Base-by-base conservation (phyloP, 2,329 filamentous ascomycete genomes). In the Monosporascus sp. region DNA sequence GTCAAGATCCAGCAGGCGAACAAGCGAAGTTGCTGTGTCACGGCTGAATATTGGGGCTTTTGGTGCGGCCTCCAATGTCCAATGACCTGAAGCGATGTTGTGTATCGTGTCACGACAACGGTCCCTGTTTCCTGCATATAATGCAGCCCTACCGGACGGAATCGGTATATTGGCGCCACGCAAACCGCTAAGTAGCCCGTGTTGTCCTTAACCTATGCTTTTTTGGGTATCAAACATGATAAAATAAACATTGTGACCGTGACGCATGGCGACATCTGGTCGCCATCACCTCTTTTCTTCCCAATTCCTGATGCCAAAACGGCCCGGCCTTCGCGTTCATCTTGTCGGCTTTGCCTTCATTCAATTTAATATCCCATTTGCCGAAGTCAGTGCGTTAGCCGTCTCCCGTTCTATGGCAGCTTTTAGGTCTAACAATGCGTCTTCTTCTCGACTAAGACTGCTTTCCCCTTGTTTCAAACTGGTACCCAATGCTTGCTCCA, bases 371-470 rank as follows among this genome's bases (percentile, higher is more conserved):
- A 24, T 31, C 16, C 43, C 24, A 27, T 31, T 46, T 24, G 38
- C 19, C 19, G 43, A 19, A 49, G 26, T 16, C n/a, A 49, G 27
- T 17, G 24, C 56, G n/a, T 49, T 54, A 19, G 53, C 49, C 27
- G 38, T 38, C 24, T 63, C 59, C 27, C 49, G 50, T 48, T 59
- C 56, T 46, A 63, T 58, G 36, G 64, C 64, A 38, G 61, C 64
- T 43, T 62, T 64, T 2, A 68, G 56, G 27, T 59, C 55, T 37
- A 68, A 60, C 27, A 68, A 52, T 0, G 64, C 65, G 8, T 58
- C 61, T 40, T 68, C 65, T 51, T 66, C 62, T 34, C 59, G 61
- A 38, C 63, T 66, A 1, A 67, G 50, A 16, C 55, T 60, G n/a
- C 40, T 57, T 20, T 61, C 54, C 17, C 63, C 57, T 17, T 51